Evolutionary conservation across 164 flowering plant genomes (phyloP).

Genomic region (Litsea cubeba): DNA sequence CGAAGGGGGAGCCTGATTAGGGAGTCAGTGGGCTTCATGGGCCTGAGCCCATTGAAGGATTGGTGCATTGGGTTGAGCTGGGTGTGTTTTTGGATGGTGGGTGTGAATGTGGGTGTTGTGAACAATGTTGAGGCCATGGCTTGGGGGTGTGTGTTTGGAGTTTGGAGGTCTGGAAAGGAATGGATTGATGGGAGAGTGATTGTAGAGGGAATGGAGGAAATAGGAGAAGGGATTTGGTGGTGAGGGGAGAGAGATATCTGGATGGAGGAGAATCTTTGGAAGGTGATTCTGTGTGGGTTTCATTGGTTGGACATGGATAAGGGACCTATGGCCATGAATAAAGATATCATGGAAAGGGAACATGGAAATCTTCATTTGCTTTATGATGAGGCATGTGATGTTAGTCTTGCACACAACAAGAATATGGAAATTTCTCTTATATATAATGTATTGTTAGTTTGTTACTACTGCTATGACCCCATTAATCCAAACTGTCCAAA

Average conservation of each 20-base stretch:
- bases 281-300: slow-evolving; percentile 32
- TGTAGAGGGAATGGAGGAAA: slow-evolving; percentile 1
- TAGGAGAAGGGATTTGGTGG: neutral
- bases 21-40: slow-evolving; percentile 36
- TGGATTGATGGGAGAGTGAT: neutral
- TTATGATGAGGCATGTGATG: no score
- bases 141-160: neutral
- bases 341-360: no score
- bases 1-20: slow-evolving; percentile 8
- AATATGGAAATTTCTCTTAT: no score
- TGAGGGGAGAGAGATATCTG: slow-evolving; percentile 18
- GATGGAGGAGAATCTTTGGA: slow-evolving; percentile 30
- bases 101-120: slow-evolving; percentile 35
- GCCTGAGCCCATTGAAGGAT: slow-evolving; percentile 65
- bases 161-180: slow-evolving; percentile 9
- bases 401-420: no score
- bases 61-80: slow-evolving; percentile 19
- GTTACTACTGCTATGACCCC: no score
- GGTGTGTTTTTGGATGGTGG: slow-evolving; percentile 23
- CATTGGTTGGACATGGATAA: slow-evolving; percentile 53
- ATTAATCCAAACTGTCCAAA: no score
- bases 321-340: slow-evolving; percentile 15
- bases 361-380: no score
- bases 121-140: slow-evolving; percentile 49
- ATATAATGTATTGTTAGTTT: no score